Evolutionary conservation across 164 flowering plant genomes (phyloP), one percentile per base, ranked within the genome.

Genomic region (Chimonanthus salicifolius): DNA sequence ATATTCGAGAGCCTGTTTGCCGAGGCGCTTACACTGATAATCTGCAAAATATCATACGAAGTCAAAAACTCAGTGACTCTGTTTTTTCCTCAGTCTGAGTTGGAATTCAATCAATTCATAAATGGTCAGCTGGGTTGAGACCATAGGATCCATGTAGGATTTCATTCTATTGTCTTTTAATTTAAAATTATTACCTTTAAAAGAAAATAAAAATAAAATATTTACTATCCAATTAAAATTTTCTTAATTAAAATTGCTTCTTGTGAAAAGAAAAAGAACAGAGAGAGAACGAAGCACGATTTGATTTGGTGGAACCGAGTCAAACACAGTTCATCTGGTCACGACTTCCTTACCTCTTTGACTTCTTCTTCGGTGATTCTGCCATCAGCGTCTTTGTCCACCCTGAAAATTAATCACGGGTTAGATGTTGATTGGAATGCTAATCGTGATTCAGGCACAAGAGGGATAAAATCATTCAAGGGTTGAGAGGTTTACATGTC

Each of bases 331-430:
- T 49, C 54, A 16, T 48, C 8, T 46, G 13, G 58, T 47, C 8
- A 62, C 13, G 13, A 4, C 2, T 78, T 2, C 3, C 64, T 48
- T 79, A 88, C 97, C 94, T 92, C 93, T 78, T 74, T 88, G 71
- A 92, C 94, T 77, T 92, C 98, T 48, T 86, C 87, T 74, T 85
- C 90, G 0, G 89, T 85, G 71, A 92, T 89, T 66, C 93, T 77
- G 0, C 98, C 98, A 74, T 92, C 98, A 5, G 88, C 90, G 78
- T 92, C 82, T 71, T 91, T 92, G 74, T 92, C 98, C 69, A 92
- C 96, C 97, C 97, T 92, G 87, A 4, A 54, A 49, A 15, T 15
- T 44, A 43, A 67, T 49, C 33, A 58, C 48, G 58, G 11, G 48
- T 49, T 4, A 63, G 5, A 47, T 18, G 11, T 3, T 44, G 2